Conservation (phyloP, 1,139 yeast genomes). For the Hyphopichia pseudoburtonii region DNA sequence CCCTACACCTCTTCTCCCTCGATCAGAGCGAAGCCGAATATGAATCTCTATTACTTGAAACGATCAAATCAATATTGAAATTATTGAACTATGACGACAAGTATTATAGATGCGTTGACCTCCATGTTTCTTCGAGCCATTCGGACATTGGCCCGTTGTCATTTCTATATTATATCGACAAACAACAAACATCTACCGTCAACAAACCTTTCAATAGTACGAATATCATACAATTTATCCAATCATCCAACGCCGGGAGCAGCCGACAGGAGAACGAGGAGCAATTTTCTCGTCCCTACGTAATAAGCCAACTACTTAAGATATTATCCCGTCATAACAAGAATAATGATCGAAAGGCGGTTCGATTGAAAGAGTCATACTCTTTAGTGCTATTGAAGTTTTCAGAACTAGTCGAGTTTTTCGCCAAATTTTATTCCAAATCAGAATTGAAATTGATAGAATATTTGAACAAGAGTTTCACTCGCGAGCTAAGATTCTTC, state of each 20-base stretch:
- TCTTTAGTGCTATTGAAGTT: slow-evolving; percentile 18
- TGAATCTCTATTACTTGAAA: slow-evolving; percentile 14
- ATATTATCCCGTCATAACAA: slow-evolving; percentile 10
- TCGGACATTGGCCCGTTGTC: slow-evolving; percentile 8
- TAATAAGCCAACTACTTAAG: slow-evolving; percentile 11
- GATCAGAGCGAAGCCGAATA: slow-evolving; percentile 13
- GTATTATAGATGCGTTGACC: slow-evolving; percentile 9
- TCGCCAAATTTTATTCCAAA: slow-evolving; percentile 19
- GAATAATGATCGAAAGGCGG: slow-evolving; percentile 16
- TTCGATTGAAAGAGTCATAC: slow-evolving; percentile 20
- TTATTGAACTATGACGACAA: slow-evolving; percentile 18
- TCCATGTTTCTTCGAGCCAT: slow-evolving; percentile 9
- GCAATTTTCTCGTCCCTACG: slow-evolving; percentile 4
- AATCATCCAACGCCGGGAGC: slow-evolving; percentile 8
- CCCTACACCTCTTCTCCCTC: slow-evolving; percentile 15
- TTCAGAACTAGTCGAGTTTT: slow-evolving; percentile 20
- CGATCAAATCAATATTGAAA: slow-evolving; percentile 14
- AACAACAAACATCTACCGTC: slow-evolving; percentile 1
- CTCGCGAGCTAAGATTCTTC: slow-evolving; percentile 20
- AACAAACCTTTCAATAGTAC: slow-evolving; percentile 5
- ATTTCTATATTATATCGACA: slow-evolving; percentile 8
- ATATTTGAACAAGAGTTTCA: slow-evolving; percentile 21
- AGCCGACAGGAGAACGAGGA: background rate
- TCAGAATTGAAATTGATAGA: slow-evolving; percentile 20
- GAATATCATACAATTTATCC: slow-evolving; percentile 16